Base-by-base conservation (phyloP, 2,329 filamentous ascomycete species). In the Hymenoscyphus salicellus region DNA sequence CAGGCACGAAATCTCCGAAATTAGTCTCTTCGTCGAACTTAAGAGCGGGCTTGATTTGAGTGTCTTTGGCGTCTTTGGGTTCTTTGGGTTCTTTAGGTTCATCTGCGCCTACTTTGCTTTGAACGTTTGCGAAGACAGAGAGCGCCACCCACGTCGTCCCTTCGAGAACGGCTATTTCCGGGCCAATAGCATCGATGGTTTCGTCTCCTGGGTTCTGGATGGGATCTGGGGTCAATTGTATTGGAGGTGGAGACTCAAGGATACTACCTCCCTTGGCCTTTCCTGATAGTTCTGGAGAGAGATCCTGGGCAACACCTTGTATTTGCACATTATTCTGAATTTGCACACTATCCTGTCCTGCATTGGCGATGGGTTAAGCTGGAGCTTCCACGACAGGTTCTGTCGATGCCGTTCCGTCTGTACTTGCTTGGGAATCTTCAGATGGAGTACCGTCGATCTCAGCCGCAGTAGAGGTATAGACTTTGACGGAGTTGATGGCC, bases 401-500 rank as follows among this genome's bases (percentile, higher is more conserved):
- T 7, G 33, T 30, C 17, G 55, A 32, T 6, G 11, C 28, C 11
- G 16, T 11, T 5, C 17, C 26, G 3, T 28, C 5, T 17, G 55
- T 1, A 23, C 11, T 7, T 26, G 20, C n/a, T 26, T 52, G 20
- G 2, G 46, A 14, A 5, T 26, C 20, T 4, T 23, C 20, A 5
- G 10, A 1, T 26, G 46, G 5, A 23, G 23, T 10, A 23, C 46
- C 46, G 23, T 14, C 20, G 14, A 8, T 23, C 46, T 52, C 46
- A 17, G 26, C 10, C 17, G 55, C 55, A 17, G 55, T 56, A 3
- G 10, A 28, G 14, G 60, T 61, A 33, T 64, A 64, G 32, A 64
- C 63, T 20, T 64, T 26, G 23, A 64, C 36, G 1, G 57, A 64
- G 38, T 64, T 64, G 41, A 64, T 58, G 30, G 23, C 38, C 63